Evolutionary conservation across 441 rosid species (phyloP), one percentile per base, ranked within the genome.

Genomic region (Euphorbia schlechtendalii): DNA sequence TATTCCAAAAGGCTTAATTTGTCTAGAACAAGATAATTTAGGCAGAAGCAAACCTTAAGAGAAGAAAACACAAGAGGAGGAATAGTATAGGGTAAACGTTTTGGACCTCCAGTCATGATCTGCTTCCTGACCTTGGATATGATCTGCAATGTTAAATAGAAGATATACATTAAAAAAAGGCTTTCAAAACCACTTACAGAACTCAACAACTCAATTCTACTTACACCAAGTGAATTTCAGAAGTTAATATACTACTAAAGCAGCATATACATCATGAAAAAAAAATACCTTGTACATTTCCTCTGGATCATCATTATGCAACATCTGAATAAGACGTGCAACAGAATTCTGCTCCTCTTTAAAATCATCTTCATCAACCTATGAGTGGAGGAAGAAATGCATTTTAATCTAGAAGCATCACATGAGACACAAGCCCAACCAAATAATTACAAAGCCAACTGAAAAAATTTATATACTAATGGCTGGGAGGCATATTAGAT

Each of bases 311-410:
- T 89, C 92, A 81, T 81, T 85, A 71, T 81, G 79, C 57, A 91
- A 76, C 96, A 89, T 81, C 74, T 91, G 96, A 79, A 91, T 82
- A 63, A 94, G 94, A 69, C 98, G 92, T 28, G 96, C 88, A 57
- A 94, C 98, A 67, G 93, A 86, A 77, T 83, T 89, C 73, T 94
- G 99, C 78, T 91, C 96, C 77, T 87, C 98, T 80, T 80, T 84
- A 74, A 91, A 94, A 81, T 94, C 98, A 68, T 94, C 96, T 76
- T 89, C 90, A 73, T 94, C 99, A 69, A 91, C 75, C 78, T 75
- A 70, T 62, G 34, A 13, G 22, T 15, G 36, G 13, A 54, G 30
- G 27, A 13, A 67, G 54, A 32, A 69, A 36, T 56, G 43, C 15
- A 56, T 17, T 12, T 30, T 0, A 3, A 15, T 59, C 22, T 25